Base-by-base conservation (phyloP, 192 early-diverging fungal genomes). In the Neocallimastix lanati region DNA sequence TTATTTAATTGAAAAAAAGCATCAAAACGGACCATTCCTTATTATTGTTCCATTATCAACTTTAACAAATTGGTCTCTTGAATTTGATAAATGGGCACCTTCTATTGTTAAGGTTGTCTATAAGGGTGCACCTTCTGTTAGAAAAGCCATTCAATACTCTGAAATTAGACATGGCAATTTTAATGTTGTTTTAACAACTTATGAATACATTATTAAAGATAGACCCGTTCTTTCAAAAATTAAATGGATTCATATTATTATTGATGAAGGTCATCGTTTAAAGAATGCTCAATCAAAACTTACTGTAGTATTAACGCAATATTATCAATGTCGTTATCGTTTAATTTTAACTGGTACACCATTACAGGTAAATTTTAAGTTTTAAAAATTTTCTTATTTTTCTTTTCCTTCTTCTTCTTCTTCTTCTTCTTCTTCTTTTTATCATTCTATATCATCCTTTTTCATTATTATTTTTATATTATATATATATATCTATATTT, bases 251-350 rank as follows among this genome's bases (percentile, higher is more conserved):
- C 93, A 98, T 86, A 93, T 97, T 89, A 97, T 99, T 82, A 95
- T 98, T 81, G 98, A 99, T 82, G 98, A 99, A 84, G 98, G 98
- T 80, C 98, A 99, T 85, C 93, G 98, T 79, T 95, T 99, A 94
- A 99, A 99, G 87, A 99, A 98, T 83, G 84, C 92, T 58, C 86
- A 94, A 37, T 94, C 94, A 27, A 96, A 95, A 82, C 88, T 99
- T 35, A 92, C 94, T 28, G 84, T 86, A 15, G 95, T 93, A 33
- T 85, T 99, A 82, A 92, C 93, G 35, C 93, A 96, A 83, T 91
- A 92, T 84, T 99, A 99, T 85, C 87, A 85, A 29, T 92, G 92
- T 5, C 92, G 95, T 13, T 98, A 96, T 84, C 91, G 96, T 29
- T 86, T 98, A 76, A 96, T 99, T 86, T 86, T 99, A 82, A 99